A percentile compares a stretch with the other conserved stretches of the same genome.
Conservation (phyloP, 129 eudicot species). For the Tagetes patula region DNA sequence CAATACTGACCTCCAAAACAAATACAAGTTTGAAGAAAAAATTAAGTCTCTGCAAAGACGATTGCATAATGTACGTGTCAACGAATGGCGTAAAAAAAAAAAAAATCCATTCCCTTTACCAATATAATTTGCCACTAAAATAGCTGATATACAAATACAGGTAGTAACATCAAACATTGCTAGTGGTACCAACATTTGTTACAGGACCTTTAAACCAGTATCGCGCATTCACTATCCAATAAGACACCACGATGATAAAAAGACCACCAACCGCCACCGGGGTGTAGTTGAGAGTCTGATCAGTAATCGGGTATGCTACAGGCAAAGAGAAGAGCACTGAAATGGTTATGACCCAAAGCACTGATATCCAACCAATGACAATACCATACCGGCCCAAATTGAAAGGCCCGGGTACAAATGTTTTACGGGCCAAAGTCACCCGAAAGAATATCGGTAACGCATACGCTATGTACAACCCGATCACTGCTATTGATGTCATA, state of each 20-base stretch:
- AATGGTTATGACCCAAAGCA: conserved; percentile 79
- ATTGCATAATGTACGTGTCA: too few species aligned
- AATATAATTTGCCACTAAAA: conserved; percentile 2
- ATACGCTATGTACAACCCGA: conserved; percentile 93
- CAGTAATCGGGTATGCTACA: conserved; percentile 73
- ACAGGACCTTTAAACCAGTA: conserved; percentile 95
- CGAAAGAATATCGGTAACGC: conserved; percentile 89
- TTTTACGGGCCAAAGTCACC: conserved; percentile 85
- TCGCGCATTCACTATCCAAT: conserved; percentile 75
- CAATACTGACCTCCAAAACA: too few species aligned
- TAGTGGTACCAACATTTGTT: conserved; percentile 57
- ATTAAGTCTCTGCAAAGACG: too few species aligned
- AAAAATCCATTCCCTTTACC: background rate
- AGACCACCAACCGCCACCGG: conserved; percentile 97
- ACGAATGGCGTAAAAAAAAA: too few species aligned
- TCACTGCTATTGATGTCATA: conserved; percentile 95
- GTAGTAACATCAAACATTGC: conserved; percentile 27
- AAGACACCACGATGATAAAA: conserved; percentile 50
- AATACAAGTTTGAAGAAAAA: too few species aligned
- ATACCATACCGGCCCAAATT: conserved; percentile 71
- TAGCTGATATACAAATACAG: conserved; percentile 16
- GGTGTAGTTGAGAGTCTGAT: conserved; percentile 79
- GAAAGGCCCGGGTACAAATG: conserved; percentile 84
- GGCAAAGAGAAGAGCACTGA: conserved; percentile 90
- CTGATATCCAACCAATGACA: conserved; percentile 82